These are phyloP conservation scores for Scheffersomyces insectosa DNA, from an alignment of 1,139 yeast genomes.

Conservation along the genomic window DNA sequence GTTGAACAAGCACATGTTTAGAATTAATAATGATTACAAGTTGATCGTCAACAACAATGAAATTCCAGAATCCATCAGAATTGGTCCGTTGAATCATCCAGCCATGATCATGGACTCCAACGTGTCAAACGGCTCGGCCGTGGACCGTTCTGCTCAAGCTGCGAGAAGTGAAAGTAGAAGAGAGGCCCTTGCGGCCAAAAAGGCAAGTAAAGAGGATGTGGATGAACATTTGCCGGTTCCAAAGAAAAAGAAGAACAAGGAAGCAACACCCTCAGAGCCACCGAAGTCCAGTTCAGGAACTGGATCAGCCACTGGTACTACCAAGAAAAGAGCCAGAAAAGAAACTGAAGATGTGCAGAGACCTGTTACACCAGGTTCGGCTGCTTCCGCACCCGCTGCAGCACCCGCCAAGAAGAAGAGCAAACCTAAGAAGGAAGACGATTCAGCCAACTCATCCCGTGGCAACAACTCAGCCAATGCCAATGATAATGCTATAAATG, in stretches of 20 bases:
- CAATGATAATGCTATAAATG: constrained; percentile 6
- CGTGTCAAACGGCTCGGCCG: constrained; percentile 30
- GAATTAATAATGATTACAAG: constrained; percentile 78
- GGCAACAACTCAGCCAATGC: constrained; percentile 2
- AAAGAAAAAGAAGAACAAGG: constrained; percentile 30
- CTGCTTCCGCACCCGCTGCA: constrained; percentile 5
- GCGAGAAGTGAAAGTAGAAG: constrained; percentile 81
- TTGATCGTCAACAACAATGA: constrained; percentile 72
- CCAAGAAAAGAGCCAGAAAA: constrained; percentile 22
- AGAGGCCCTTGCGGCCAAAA: constrained; percentile 89
- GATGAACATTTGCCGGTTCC: constrained; percentile 25
- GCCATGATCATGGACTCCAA: constrained; percentile 69
- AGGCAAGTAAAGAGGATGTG: constrained; percentile 50
- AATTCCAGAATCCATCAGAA: constrained; percentile 62
- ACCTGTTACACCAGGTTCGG: constrained; percentile 7
- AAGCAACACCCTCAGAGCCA: constrained; percentile 13
- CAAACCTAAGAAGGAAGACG: constrained; percentile 33
- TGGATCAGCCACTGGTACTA: constrained; percentile 5
- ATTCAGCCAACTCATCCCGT: constrained; percentile 6
- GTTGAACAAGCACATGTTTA: constrained; percentile 62
- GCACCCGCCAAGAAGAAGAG: constrained; percentile 24
- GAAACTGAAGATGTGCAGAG: constrained; percentile 12
- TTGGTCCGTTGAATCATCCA: constrained; percentile 85
- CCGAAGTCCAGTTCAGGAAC: constrained; percentile 3
- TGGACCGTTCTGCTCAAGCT: constrained; percentile 60